Conservation (phyloP, 345 rosid species). For the Viola odorata region DNA sequence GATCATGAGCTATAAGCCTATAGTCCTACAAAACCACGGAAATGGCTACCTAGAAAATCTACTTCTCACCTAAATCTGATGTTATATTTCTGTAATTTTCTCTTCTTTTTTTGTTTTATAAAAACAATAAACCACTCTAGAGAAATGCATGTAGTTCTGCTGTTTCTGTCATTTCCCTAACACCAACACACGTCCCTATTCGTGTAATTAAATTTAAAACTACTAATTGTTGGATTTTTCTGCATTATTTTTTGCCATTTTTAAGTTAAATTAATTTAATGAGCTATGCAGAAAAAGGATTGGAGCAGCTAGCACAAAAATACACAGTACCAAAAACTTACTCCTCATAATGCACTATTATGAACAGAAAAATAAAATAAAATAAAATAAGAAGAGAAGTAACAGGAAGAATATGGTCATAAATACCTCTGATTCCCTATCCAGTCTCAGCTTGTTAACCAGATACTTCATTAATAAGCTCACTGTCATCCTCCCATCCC, state of each 20-base stretch:
- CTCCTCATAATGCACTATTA: background rate
- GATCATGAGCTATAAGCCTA: slow-evolving; percentile 18
- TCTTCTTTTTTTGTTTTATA: background rate
- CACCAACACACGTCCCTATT: slow-evolving; percentile 30
- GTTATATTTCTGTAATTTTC: slow-evolving; percentile 1
- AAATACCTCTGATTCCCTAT: slow-evolving; percentile 92
- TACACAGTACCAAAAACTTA: background rate
- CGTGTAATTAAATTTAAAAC: slow-evolving; percentile 7
- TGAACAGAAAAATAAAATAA: background rate
- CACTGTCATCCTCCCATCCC: slow-evolving; percentile 95
- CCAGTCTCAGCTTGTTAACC: slow-evolving; percentile 79
- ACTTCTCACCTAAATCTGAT: slow-evolving; percentile 46
- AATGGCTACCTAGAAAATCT: slow-evolving; percentile 35
- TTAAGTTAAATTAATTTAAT: background rate
- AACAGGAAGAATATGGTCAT: slow-evolving; percentile 8
- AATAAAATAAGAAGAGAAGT: slow-evolving; percentile 14
- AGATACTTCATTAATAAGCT: slow-evolving; percentile 84
- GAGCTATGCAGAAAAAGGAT: slow-evolving; percentile 12
- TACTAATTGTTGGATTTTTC: slow-evolving; percentile 11
- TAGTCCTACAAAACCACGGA: slow-evolving; percentile 24
- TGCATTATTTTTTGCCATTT: slow-evolving; percentile 11
- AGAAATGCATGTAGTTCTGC: slow-evolving; percentile 39
- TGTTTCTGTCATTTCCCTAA: slow-evolving; percentile 52
- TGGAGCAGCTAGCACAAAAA: slow-evolving; percentile 6
- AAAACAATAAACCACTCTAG: slow-evolving; percentile 16